Base-by-base conservation (phyloP, 1,139 yeast genomes). In the Lodderomyces orthopsilosis region DNA sequence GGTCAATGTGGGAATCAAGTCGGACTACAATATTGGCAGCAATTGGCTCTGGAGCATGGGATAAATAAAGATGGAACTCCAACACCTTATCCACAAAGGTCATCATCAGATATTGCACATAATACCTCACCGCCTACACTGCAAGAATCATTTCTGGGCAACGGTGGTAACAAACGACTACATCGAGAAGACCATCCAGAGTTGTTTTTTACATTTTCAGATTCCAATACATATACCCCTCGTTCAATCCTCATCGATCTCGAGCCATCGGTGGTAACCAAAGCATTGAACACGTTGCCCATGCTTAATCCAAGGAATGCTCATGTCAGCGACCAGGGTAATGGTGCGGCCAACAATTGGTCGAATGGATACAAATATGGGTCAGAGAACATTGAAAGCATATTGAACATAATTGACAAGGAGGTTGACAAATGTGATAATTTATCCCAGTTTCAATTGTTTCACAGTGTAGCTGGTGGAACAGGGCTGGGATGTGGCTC, bases 391-490 rank as follows among this genome's bases (percentile, higher is more conserved):
- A 76, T 78, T 44, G 97, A 90, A 43, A 83, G 80, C 18, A 68
- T 93, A 38, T 56, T 88, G 50, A 93, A 89, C 56, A 80, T 91
- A 76, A 76, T 93, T 38, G 97, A 91, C 58, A 74, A 95, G 47
- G 98, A 93, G 56, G 77, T 91, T 36, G 98, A 93, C 58, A 85
- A 88, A 34, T 85, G 96, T 55, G 98, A 93, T 50, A 85, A 87
- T 46, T 68, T 91, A 44, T 93, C 90, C 49, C 95, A 95, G 6
- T 93, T 94, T 61, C 96, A 90, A 68, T 67, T 93, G 51, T 65
- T 91, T 45, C 98, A 93, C 62, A 88, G 97, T 13, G 95, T 94
- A n/a, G 98, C 97, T 0, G 98, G 98, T 21, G 98, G 98, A 30
- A 93, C 98, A 0, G 98, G 98, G 0, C 86, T 96, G 0, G 98